Base-by-base conservation (phyloP, 169 alveolate genomes). In the Plasmodium billcollinsi region DNA sequence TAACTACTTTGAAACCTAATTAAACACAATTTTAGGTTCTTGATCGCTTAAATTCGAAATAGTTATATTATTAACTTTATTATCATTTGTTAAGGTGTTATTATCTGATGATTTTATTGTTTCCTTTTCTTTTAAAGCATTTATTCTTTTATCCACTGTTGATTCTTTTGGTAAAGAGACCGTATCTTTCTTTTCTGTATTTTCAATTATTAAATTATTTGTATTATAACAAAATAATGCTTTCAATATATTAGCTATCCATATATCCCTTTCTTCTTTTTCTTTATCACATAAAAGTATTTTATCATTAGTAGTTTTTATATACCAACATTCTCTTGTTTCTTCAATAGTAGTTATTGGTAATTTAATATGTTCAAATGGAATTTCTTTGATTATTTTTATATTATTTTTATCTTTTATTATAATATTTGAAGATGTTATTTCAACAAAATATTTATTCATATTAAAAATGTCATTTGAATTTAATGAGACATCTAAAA, bases 331-430 rank as follows among this genome's bases (percentile, higher is more conserved):
- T 49, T 78, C 90, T 59, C 90, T 66, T 45, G 90, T 78, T 78
- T 78, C 90, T 67, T 78, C 90, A 52, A 78, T 78, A 14, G 90
- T 78, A 45, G 66, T 78, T 50, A 78, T 78, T 78, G 90, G 90
- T 39, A 78, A 65, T 70, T 78, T 78, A 66, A 78, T 59, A 45
- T 21, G 14, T 8, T 66, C 54, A 78, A 50, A 78, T 78, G 80
- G 15, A 11, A 78, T 26, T 18, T 65, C 80, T 54, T 78, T 78
- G 7, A 78, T 52, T 43, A 78, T 78, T 29, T 78, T 78, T 20
- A 58, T 49, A 49, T 65, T 67, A 9, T 78, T 67, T 39, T 45
- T 52, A 14, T 78, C 90, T 71, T 47, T 78, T 66, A 78, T 78
- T 61, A 78, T 43, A 61, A 78, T 78, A 52, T 52, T 58, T n/a